Evolutionary conservation across 495 filamentous ascomycete genomes (phyloP).

Genomic region (Cercophora sp.): DNA sequence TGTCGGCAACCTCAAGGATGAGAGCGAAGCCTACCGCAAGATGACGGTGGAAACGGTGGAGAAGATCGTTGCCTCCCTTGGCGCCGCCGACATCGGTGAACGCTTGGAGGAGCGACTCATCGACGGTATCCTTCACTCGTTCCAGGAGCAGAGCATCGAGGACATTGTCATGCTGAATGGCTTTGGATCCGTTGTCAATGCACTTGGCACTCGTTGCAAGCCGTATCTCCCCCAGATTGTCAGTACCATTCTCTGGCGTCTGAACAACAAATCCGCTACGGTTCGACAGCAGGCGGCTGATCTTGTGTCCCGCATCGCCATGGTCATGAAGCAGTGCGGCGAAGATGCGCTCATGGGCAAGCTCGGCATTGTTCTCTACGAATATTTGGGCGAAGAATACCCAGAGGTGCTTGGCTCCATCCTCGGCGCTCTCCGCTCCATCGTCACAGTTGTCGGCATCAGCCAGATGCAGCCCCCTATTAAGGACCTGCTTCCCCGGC

Average conservation of each 20-base stretch:
- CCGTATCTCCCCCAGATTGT: conserved; percentile 95
- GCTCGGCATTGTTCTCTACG: conserved; percentile 92
- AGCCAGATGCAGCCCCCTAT: conserved; percentile 99
- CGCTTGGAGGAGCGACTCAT: conserved; percentile 88
- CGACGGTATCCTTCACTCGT: conserved; percentile 93
- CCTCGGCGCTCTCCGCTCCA: conserved; percentile 87
- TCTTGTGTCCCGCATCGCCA: conserved; percentile 90
- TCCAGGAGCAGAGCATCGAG: conserved; percentile 98
- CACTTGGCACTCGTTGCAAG: conserved; percentile 89
- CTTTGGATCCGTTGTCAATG: conserved; percentile 98
- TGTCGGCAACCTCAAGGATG: conserved; percentile 94
- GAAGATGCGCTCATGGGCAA: conserved; percentile 96
- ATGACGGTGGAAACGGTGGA: conserved; percentile 98
- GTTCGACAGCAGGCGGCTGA: conserved; percentile 97
- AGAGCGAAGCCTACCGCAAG: conserved; percentile 96
- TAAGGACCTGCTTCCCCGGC: conserved; percentile 87
- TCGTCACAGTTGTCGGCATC: conserved; percentile 98
- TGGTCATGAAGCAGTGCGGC: conserved; percentile 98
- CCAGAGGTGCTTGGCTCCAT: conserved; percentile 97
- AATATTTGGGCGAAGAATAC: conserved; percentile 98
- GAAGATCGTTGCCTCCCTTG: conserved; percentile 87
- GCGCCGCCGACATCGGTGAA: conserved; percentile 90
- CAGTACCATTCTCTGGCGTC: conserved; percentile 90
- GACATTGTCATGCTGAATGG: conserved; percentile 96
- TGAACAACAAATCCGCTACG: conserved; percentile 96